Evolutionary conservation across 2,329 filamentous ascomycete genomes (phyloP).

Genomic region (Ophiostoma australiae): DNA sequence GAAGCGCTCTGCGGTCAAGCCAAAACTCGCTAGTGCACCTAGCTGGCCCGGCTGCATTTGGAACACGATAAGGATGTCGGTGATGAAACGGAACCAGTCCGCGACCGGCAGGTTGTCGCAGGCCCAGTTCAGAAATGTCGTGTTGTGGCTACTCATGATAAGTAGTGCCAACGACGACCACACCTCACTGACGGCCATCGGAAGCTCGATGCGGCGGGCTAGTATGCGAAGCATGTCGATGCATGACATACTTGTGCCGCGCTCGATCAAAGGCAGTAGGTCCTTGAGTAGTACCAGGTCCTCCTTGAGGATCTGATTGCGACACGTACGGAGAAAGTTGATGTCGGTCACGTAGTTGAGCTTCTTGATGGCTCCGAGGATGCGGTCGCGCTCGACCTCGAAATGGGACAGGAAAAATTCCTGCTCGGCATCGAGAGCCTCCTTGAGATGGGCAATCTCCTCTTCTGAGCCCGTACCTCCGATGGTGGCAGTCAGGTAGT

Average conservation of each 20-base stretch:
- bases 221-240: conserved; percentile 28
- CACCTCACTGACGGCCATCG: conserved; percentile 25
- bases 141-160: conserved; percentile 25
- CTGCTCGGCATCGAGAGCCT: conserved; percentile 24
- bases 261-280: conserved; percentile 24
- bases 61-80: conserved; percentile 26
- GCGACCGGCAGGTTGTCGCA: conserved; percentile 25
- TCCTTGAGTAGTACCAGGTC: conserved; percentile 27
- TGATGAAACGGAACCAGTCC: conserved; percentile 27
- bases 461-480: conserved; percentile 23
- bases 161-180: conserved; percentile 27
- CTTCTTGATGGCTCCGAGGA: conserved; percentile 24
- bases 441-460: conserved; percentile 19
- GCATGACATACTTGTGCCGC: conserved; percentile 24
- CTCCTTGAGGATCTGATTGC: conserved; percentile 27
- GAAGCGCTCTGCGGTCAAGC: conserved; percentile 22
- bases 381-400: conserved; percentile 27
- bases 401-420: conserved; percentile 24
- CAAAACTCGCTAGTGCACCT: conserved; percentile 19
- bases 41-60: not conserved
- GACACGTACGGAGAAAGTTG: conserved; percentile 25
- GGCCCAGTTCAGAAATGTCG: conserved; percentile 26
- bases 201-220: conserved; percentile 24
- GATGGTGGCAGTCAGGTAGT: conserved; percentile 26
- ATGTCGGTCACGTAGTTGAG: conserved; percentile 22